phyloP scores from a whole-genome alignment of 768 basidiomycete genomes.

The Strobilomyces confusus region DNA sequence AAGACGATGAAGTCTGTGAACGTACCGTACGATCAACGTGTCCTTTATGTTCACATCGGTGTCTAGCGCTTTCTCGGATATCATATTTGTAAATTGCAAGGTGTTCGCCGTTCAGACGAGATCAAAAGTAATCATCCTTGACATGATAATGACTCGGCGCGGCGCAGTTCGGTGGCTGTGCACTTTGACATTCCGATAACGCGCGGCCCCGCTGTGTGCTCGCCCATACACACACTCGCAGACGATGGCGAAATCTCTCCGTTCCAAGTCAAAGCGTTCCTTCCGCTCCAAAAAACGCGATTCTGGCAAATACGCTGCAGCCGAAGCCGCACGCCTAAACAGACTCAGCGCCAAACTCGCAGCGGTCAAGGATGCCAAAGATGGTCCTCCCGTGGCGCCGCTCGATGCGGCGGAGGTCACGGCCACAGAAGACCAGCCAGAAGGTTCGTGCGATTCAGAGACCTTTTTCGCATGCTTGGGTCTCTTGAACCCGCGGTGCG shows the following conservation, averaged over 20 bases:
- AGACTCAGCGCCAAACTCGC: conserved; percentile 68
- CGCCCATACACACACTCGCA: neutral
- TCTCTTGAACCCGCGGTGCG: conserved; percentile 53
- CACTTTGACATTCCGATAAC: too few species aligned
- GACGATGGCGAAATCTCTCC: conserved; percentile 71
- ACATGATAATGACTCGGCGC: too few species aligned
- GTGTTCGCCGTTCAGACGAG: too few species aligned
- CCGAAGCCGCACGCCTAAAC: conserved; percentile 71
- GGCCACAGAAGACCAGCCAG: conserved; percentile 25
- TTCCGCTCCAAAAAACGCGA: conserved; percentile 77
- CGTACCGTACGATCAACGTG: too few species aligned
- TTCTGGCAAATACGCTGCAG: conserved; percentile 68
- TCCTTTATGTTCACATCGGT: too few species aligned
- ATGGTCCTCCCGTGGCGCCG: conserved; percentile 18
- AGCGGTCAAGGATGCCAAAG: conserved; percentile 36
- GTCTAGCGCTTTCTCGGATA: too few species aligned
- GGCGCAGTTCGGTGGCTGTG: too few species aligned
- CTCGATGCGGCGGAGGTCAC: conserved; percentile 31
- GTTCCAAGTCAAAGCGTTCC: conserved; percentile 77
- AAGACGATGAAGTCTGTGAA: too few species aligned
- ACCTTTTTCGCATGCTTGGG: conserved; percentile 41
- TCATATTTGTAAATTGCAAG: too few species aligned
- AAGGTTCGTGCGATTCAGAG: conserved; percentile 56
- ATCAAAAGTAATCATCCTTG: too few species aligned
- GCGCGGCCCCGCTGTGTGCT: too few species aligned